Evolutionary conservation across 768 basidiomycete species (phyloP).

Genomic region (Strobilomyces dryophilus): DNA sequence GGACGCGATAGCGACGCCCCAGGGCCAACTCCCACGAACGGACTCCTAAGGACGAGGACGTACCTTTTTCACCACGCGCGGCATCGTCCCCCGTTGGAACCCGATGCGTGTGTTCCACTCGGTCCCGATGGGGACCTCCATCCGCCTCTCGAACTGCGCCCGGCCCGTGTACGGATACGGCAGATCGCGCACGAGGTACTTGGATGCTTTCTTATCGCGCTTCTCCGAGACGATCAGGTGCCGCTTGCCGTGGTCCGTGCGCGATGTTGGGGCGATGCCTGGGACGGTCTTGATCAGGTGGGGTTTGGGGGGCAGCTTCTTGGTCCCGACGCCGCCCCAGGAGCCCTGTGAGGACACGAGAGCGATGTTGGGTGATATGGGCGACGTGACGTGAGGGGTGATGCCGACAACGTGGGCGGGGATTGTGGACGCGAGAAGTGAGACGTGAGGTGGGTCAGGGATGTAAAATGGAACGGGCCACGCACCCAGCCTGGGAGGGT

Average conservation of each 20-base stretch:
- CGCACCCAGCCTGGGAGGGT: slow-evolving; percentile 94
- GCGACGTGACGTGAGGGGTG: neutral
- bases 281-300: slow-evolving; percentile 77
- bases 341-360: slow-evolving; percentile 56
- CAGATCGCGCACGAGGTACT: slow-evolving; percentile 86
- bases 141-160: slow-evolving; percentile 84
- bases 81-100: slow-evolving; percentile 81
- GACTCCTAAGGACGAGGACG: neutral
- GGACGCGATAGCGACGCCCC: neutral
- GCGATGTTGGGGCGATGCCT: slow-evolving; percentile 72
- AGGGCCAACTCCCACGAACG: neutral
- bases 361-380: neutral
- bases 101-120: slow-evolving; percentile 93
- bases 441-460: neutral
- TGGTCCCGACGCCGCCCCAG: slow-evolving; percentile 83
- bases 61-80: slow-evolving; percentile 85
- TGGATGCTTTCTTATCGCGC: slow-evolving; percentile 88
- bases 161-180: slow-evolving; percentile 94
- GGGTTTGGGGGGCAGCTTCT: slow-evolving; percentile 55
- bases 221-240: slow-evolving; percentile 96
- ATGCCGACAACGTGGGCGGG: neutral
- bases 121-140: slow-evolving; percentile 75
- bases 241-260: slow-evolving; percentile 79
- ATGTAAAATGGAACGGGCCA: slow-evolving; percentile 10
- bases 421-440: neutral